phyloP scores from a whole-genome alignment of 331 rosid genomes.

The Quercus tomentella region DNA sequence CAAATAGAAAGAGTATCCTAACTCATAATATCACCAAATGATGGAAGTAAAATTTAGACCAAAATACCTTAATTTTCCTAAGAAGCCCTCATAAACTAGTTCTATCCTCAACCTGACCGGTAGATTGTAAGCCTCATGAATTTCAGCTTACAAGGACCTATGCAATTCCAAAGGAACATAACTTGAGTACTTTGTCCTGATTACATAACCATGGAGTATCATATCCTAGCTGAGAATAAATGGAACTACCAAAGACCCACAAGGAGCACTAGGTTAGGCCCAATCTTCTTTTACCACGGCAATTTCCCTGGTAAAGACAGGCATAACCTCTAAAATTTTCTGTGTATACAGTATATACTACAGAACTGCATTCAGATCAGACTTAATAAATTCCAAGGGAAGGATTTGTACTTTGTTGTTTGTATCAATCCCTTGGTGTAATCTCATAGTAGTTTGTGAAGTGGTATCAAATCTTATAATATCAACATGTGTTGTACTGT shows the following conservation, averaged over 20 bases:
- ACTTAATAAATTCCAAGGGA: not conserved
- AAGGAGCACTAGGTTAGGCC: not conserved
- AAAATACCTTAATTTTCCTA: not conserved
- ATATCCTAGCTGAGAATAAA: not conserved
- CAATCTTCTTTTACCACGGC: not conserved
- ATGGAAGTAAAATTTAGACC: not conserved
- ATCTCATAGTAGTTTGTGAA: no score
- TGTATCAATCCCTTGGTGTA: no score
- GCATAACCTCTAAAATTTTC: not conserved
- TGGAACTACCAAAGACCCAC: not conserved
- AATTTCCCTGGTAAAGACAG: not conserved
- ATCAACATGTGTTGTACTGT: no score
- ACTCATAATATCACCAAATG: not conserved
- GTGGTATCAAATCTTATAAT: no score
- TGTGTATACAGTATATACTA: not conserved
- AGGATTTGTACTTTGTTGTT: not conserved
- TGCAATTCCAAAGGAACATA: not conserved
- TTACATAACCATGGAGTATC: not conserved
- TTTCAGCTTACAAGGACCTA: not conserved
- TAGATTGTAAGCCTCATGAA: not conserved
- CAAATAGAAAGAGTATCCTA: not conserved
- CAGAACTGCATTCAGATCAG: not conserved
- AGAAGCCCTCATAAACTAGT: not conserved
- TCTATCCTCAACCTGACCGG: not conserved
- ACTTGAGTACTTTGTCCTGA: not conserved